These are phyloP conservation scores for Neurospora cerealis DNA, from an alignment of 495 filamentous ascomycete genomes.

Conservation along the genomic window DNA sequence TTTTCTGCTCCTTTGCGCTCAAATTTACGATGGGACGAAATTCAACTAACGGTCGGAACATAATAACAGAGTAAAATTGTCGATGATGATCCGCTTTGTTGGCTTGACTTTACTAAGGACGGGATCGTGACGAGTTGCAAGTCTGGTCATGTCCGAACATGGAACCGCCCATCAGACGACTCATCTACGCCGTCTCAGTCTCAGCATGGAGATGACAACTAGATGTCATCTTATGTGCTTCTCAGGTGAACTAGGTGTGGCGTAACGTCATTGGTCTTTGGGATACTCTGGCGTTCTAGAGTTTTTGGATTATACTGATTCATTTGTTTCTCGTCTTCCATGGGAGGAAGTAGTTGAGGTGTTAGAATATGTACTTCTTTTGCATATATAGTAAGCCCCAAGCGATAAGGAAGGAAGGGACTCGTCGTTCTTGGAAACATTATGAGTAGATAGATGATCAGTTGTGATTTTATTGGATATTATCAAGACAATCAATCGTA, in stretches of 20 bases:
- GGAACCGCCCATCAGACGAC: conserved; percentile 56
- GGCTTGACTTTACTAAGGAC: conserved; percentile 85
- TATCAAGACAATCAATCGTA: background rate
- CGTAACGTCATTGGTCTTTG: background rate
- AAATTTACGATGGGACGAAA: background rate
- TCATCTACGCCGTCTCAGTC: conserved; percentile 5
- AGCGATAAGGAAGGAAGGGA: background rate
- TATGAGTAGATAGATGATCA: background rate
- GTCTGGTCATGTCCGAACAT: conserved; percentile 79
- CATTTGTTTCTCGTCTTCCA: background rate
- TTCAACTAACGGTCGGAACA: background rate
- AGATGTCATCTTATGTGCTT: background rate
- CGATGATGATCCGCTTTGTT: conserved; percentile 77
- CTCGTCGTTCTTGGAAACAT: background rate
- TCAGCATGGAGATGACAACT: background rate
- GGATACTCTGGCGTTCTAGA: background rate
- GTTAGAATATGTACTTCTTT: background rate
- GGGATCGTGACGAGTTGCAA: conserved; percentile 86
- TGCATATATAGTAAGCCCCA: background rate
- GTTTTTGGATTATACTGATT: background rate
- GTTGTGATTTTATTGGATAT: background rate
- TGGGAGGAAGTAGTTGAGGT: too few relatives aligned
- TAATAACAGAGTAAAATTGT: conserved; percentile 61
- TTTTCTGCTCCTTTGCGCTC: background rate
- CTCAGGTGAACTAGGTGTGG: background rate